phyloP scores from a whole-genome alignment of 2,329 filamentous ascomycete species.

The Cercospora sesami region DNA sequence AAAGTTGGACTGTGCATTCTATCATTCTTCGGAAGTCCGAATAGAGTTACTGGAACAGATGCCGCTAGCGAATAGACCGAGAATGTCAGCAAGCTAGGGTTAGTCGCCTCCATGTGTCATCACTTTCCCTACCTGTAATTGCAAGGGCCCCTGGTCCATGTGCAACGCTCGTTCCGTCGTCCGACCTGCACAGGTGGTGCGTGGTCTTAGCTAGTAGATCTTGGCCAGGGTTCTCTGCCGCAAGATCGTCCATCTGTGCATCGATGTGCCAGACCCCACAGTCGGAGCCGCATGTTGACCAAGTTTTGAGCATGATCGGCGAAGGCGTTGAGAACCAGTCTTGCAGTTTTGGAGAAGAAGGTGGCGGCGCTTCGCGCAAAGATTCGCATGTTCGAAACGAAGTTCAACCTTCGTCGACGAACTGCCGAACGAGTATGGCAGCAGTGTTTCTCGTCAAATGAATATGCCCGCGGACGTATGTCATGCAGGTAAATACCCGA shows the following conservation, averaged over 20 bases:
- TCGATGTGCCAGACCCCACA: background rate
- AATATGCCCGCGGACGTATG: background rate
- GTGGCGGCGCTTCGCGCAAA: background rate
- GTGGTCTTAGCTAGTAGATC: background rate
- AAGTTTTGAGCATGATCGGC: background rate
- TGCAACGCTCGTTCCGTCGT: background rate
- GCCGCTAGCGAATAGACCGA: slow-evolving; percentile 2
- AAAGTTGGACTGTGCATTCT: background rate
- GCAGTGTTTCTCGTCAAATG: background rate
- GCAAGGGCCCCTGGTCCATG: slow-evolving; percentile 1
- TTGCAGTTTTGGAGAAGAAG: background rate
- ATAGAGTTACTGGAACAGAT: slow-evolving; percentile 1
- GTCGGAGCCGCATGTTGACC: background rate
- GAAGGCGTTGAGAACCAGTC: background rate
- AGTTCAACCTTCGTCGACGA: background rate
- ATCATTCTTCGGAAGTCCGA: background rate
- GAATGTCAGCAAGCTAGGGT: slow-evolving; percentile 3
- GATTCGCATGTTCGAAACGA: background rate
- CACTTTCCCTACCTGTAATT: background rate
- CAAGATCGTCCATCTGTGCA: background rate
- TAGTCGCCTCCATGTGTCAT: background rate
- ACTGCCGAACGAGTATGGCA: background rate
- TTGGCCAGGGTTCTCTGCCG: background rate
- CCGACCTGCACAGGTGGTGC: slow-evolving; percentile 6
- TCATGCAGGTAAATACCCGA: background rate